phyloP scores from a whole-genome alignment of 305 asterid genomes.

The Caryopteris hybrid region DNA sequence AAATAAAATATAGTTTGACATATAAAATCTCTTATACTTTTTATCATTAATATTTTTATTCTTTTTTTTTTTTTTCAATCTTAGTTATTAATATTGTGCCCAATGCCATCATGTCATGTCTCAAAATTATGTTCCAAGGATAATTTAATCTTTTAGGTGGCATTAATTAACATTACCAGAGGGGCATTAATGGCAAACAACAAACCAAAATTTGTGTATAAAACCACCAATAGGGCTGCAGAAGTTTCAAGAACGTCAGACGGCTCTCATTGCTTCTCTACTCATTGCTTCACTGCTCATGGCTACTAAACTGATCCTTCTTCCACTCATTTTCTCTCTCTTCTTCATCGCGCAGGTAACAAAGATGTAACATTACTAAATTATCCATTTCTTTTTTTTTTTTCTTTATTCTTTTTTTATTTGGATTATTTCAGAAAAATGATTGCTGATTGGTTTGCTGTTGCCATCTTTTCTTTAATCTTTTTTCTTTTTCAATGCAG shows the following conservation, averaged over 20 bases:
- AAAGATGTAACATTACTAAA: not conserved
- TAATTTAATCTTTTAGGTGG: not conserved
- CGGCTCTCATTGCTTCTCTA: too few relatives aligned
- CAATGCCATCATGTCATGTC: too few relatives aligned
- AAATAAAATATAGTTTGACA: too few relatives aligned
- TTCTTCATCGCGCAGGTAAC: constrained; percentile 28
- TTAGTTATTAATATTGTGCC: too few relatives aligned
- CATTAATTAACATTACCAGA: not conserved
- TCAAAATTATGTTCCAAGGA: not conserved
- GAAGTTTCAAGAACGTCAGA: not conserved
- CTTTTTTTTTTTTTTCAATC: too few relatives aligned
- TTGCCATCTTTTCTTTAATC: not conserved
- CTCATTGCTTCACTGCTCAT: not conserved
- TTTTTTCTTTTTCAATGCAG: not conserved
- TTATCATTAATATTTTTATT: too few relatives aligned
- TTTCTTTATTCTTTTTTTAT: too few relatives aligned
- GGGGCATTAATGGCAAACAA: constrained; percentile 23
- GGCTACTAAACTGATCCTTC: constrained; percentile 23
- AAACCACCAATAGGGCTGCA: constrained; percentile 2
- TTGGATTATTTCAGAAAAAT: not conserved
- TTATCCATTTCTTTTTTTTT: not conserved
- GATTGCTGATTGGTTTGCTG: not conserved
- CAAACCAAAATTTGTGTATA: constrained; percentile 15
- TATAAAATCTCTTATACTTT: too few relatives aligned
- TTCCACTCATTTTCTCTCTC: constrained; percentile 20